Evolutionary conservation across 352 stramenopile species (phyloP), one percentile per base, ranked within the genome.

Genomic region (Aphanomyces cochlioides): DNA sequence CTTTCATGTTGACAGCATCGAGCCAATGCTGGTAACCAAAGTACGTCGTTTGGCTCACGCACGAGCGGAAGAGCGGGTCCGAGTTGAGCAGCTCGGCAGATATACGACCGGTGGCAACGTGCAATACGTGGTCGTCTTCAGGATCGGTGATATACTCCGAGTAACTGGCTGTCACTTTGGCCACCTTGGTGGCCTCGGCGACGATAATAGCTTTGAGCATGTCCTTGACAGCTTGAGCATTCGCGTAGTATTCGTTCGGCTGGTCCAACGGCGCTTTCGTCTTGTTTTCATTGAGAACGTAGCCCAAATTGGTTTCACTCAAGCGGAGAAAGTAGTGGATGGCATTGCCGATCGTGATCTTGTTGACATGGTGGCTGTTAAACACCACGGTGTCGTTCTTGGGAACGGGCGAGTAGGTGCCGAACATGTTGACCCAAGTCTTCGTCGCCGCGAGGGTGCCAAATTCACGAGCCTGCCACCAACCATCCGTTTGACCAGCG

Each of bases 21-120:
- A 60, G 63, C 63, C 63, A 69, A 28, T 37, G 39, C 36, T 69
- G 63, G 63, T 69, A 69, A 47, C 63, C 63, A 60, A 60, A 69
- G 41, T 69, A 69, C n/a, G 36, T 45, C 4, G 43, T 54, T 13
- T 5, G 17, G 13, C 21, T 28, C 15, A 61, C 64, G 38, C 64
- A 70, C 3, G 19, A 3, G 12, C 45, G 0, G n/a, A 70, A 19
- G 7, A 36, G 6, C 4, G 47, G 21, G 4, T 54, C 39, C 43
- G 37, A 19, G 7, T 21, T 34, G 4, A 64, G 5, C 17, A 58
- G 19, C 4, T 70, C 47, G 1, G 28, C 47, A n/a, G 61, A 2
- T 0, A 63, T 48, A 3, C 10, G 4, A 17, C 64, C 64, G 3
- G 64, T 70, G 47, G 6, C 12, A 0, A 4, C 6, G 47, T 70